Percentiles rank a stretch among this genome's conserved stretches.
These are phyloP conservation scores for Aspergillus terreus DNA, from an alignment of 2,329 filamentous ascomycete genomes.

Conservation along the genomic window DNA sequence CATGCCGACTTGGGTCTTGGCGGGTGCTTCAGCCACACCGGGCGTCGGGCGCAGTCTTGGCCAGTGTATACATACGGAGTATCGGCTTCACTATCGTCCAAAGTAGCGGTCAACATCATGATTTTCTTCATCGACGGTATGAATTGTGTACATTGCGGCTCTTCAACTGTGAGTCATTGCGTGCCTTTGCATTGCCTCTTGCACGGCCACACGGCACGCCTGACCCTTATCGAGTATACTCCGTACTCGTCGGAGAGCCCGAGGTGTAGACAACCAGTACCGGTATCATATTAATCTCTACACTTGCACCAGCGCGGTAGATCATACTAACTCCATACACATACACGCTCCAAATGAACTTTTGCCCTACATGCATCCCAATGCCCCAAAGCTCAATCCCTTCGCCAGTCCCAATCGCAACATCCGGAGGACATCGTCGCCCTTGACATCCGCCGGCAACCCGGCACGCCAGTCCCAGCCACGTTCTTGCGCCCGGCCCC, in stretches of 20 bases:
- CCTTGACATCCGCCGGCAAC: slow-evolving; percentile 56
- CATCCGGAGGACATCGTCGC: slow-evolving; percentile 67
- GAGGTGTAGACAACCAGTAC: not conserved
- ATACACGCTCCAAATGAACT: slow-evolving; percentile 4
- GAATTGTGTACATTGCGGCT: too few species aligned
- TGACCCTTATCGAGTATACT: not conserved
- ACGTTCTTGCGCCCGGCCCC: slow-evolving; percentile 42
- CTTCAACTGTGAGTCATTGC: too few species aligned
- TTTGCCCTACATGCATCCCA: slow-evolving; percentile 20
- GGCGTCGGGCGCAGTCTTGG: not conserved
- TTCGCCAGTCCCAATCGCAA: slow-evolving; percentile 70
- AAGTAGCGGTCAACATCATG: not conserved
- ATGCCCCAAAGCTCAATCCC: slow-evolving; percentile 55
- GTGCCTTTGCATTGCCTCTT: not conserved
- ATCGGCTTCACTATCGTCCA: not conserved
- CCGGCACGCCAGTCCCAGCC: slow-evolving; percentile 71
- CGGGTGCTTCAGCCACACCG: not conserved
- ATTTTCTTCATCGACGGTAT: not conserved
- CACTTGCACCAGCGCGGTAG: not conserved
- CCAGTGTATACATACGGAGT: not conserved
- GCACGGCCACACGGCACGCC: not conserved
- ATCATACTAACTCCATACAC: not conserved
- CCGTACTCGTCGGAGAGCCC: not conserved
- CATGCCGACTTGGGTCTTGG: not conserved
- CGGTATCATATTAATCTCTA: not conserved